Conservation (phyloP, 2,329 filamentous ascomycete species). For the Verticillium nubilum region DNA sequence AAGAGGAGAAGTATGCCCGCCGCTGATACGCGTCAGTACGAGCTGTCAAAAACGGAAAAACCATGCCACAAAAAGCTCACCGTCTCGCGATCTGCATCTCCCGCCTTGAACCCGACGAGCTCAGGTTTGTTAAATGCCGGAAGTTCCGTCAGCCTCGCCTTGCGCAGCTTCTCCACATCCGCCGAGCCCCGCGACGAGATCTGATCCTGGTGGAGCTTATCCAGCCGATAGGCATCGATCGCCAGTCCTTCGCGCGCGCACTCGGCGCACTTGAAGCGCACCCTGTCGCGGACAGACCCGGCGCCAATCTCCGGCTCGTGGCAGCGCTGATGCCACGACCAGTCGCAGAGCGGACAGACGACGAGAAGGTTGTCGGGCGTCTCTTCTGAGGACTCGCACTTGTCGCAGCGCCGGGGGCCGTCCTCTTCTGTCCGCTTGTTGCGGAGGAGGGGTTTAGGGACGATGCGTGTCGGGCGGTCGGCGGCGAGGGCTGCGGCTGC, state of each 20-base stretch:
- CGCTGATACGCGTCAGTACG: constrained; percentile 18
- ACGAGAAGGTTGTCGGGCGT: constrained; percentile 15
- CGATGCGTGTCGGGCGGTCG: neutral
- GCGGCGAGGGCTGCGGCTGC: neutral
- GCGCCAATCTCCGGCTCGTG: constrained; percentile 12
- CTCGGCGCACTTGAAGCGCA: constrained; percentile 12
- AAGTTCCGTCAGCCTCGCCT: constrained; percentile 24
- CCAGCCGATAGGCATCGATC: neutral
- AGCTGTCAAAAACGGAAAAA: neutral
- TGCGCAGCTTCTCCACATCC: constrained; percentile 21
- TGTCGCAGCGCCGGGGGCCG: constrained; percentile 10
- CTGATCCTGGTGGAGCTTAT: neutral
- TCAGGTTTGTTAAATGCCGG: constrained; percentile 28
- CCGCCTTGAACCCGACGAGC: constrained; percentile 31
- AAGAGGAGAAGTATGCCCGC: constrained; percentile 30
- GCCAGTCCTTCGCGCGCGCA: constrained; percentile 6
- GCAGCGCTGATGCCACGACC: constrained; percentile 19
- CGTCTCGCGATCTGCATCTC: constrained; percentile 24
- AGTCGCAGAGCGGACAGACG: constrained; percentile 14
- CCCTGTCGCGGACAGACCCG: constrained; percentile 7
- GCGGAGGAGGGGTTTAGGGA: constrained; percentile 7
- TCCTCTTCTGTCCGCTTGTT: constrained; percentile 11
- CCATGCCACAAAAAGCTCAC: constrained; percentile 20
- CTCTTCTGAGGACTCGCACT: constrained; percentile 14
- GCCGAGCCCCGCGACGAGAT: constrained; percentile 2